These are phyloP conservation scores for Leccinum aurantiacum DNA, from an alignment of 768 basidiomycete species.

Conservation along the genomic window DNA sequence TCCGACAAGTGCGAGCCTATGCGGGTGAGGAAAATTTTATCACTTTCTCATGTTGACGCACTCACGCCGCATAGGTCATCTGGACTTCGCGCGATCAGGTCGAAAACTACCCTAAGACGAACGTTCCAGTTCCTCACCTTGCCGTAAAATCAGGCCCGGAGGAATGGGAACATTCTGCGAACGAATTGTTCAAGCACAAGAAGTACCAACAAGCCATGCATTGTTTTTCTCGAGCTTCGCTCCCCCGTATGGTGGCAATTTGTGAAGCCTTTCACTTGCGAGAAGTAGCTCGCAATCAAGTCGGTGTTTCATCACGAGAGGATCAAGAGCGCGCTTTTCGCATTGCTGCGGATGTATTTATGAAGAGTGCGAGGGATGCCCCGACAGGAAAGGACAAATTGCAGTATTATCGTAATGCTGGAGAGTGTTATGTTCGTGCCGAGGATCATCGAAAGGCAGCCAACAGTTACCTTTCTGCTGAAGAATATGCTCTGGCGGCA, in stretches of 20 bases:
- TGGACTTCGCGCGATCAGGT: constrained; percentile 51
- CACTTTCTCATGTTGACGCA: background rate
- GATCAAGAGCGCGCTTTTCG: constrained; percentile 36
- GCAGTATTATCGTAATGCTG: constrained; percentile 44
- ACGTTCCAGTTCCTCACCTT: constrained; percentile 54
- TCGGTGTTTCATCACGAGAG: constrained; percentile 25
- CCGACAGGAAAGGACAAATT: constrained; percentile 25
- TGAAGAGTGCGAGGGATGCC: constrained; percentile 37
- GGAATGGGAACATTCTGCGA: constrained; percentile 46
- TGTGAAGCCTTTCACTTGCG: constrained; percentile 56
- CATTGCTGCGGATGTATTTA: constrained; percentile 51
- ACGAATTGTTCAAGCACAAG: constrained; percentile 38
- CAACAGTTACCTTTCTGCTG: constrained; percentile 39
- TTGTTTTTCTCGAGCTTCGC: constrained; percentile 50
- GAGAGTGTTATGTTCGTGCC: constrained; percentile 45
- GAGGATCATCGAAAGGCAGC: constrained; percentile 46
- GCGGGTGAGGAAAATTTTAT: constrained; percentile 37
- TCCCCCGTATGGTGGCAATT: constrained; percentile 43
- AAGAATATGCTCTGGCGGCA: constrained; percentile 45
- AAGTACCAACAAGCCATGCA: constrained; percentile 53
- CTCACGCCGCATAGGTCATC: constrained; percentile 38
- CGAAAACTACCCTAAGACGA: constrained; percentile 47
- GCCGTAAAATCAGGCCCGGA: constrained; percentile 51
- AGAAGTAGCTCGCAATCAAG: constrained; percentile 43
- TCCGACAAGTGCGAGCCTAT: constrained; percentile 58